These are phyloP conservation scores for Trichosanthes cucumerina DNA, from an alignment of 306 rosid species.

Conservation along the genomic window DNA sequence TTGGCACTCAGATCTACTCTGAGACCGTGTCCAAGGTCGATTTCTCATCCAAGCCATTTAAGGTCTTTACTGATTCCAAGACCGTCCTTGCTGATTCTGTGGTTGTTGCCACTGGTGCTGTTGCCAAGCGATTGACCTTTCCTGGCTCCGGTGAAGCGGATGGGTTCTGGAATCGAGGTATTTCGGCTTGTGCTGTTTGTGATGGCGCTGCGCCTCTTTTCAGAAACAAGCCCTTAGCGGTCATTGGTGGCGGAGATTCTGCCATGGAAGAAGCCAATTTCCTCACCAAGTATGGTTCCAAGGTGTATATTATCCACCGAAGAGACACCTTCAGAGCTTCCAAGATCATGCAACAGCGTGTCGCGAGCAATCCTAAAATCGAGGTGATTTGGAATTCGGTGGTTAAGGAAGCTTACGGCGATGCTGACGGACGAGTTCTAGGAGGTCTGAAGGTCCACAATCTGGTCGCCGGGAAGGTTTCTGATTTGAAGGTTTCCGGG, in stretches of 20 bases:
- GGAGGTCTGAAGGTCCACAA: constrained; percentile 68
- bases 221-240: constrained; percentile 57
- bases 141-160: constrained; percentile 52
- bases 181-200: constrained; percentile 83
- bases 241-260: constrained; percentile 85
- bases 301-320: constrained; percentile 66
- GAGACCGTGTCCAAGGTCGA: constrained; percentile 68
- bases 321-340: constrained; percentile 75
- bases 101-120: constrained; percentile 76
- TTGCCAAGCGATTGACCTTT: constrained; percentile 58
- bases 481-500: constrained; percentile 64
- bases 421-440: constrained; percentile 24
- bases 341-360: constrained; percentile 78
- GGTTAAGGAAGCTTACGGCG: constrained; percentile 58
- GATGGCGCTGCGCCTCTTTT: constrained; percentile 87
- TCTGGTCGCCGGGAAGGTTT: constrained; percentile 34
- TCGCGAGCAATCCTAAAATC: constrained; percentile 48
- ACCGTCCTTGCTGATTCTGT: constrained; percentile 23
- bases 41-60: constrained; percentile 52
- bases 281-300: constrained; percentile 72
- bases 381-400: constrained; percentile 58
- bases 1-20: constrained; percentile 68
- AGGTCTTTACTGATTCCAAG: constrained; percentile 42
- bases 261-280: constrained; percentile 92
- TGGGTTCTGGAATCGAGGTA: constrained; percentile 86